Evolutionary conservation across 768 basidiomycete genomes (phyloP).

Genomic region (Amyloporia xantha): DNA sequence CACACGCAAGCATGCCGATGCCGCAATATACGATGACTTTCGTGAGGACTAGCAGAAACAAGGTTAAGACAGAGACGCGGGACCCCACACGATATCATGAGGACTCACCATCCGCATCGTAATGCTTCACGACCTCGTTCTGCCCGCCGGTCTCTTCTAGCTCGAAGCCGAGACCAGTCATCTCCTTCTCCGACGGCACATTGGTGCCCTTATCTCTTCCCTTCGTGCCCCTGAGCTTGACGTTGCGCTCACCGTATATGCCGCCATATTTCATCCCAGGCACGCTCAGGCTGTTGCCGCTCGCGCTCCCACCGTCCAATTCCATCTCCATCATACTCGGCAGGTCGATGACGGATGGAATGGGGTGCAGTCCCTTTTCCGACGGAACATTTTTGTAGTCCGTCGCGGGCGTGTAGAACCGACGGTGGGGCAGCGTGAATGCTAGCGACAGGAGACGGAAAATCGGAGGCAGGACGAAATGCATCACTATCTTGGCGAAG

Average conservation of each 20-base stretch:
- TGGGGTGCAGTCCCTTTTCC: conserved; percentile 55
- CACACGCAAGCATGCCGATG: conserved; percentile 64
- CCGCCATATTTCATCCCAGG: not conserved
- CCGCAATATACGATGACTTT: conserved; percentile 89
- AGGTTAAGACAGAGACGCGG: conserved; percentile 1
- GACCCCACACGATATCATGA: conserved; percentile 7
- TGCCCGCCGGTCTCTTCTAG: conserved; percentile 1
- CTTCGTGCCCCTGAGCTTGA: conserved; percentile 9
- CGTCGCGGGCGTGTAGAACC: conserved; percentile 89
- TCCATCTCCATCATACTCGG: conserved; percentile 31
- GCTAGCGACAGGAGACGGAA: conserved; percentile 70
- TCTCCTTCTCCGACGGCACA: not conserved
- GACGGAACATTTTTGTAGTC: conserved; percentile 71
- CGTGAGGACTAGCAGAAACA: conserved; percentile 55
- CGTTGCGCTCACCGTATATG: conserved; percentile 4
- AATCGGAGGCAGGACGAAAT: conserved; percentile 71
- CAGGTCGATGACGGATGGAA: conserved; percentile 85
- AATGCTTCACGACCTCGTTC: conserved; percentile 50
- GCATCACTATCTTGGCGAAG: conserved; percentile 70
- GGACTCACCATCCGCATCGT: conserved; percentile 79
- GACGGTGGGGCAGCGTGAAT: conserved; percentile 70
- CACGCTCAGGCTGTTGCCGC: conserved; percentile 4
- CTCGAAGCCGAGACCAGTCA: not conserved
- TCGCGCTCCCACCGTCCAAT: conserved; percentile 20
- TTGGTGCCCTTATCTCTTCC: conserved; percentile 33